Evolutionary conservation across 352 stramenopile genomes (phyloP).

Genomic region (Globisporangium lucens): DNA sequence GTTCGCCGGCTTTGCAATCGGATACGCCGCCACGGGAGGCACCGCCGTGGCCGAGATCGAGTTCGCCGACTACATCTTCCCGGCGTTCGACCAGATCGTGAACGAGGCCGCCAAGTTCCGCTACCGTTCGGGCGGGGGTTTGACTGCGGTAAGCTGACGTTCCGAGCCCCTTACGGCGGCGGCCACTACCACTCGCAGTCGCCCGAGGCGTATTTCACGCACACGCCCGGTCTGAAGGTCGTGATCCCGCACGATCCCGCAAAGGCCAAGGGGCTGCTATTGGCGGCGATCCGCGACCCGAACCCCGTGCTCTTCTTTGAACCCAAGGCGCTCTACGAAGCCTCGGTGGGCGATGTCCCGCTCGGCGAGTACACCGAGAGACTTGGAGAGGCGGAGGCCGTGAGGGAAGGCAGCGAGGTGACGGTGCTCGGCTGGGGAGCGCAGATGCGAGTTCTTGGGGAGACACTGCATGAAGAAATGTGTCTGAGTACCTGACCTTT

Average conservation of each 20-base stretch:
- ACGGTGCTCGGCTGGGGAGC: no score
- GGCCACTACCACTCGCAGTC: slow-evolving; percentile 95
- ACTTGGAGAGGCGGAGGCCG: no score
- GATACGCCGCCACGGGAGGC: slow-evolving; percentile 94
- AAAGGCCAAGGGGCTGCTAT: slow-evolving; percentile 95
- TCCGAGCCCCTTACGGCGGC: slow-evolving; percentile 94
- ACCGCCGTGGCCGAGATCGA: slow-evolving; percentile 98
- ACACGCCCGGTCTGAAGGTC: slow-evolving; percentile 97
- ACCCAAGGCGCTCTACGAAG: slow-evolving; percentile 97
- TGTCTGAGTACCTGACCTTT: slow-evolving; percentile 3
- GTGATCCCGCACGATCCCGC: slow-evolving; percentile 94
- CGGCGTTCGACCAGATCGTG: slow-evolving; percentile 95
- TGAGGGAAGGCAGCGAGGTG: no score
- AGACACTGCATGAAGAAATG: background rate
- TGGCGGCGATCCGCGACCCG: slow-evolving; percentile 94
- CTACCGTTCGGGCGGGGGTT: slow-evolving; percentile 98
- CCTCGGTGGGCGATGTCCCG: slow-evolving; percentile 90
- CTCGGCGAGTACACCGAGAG: no score
- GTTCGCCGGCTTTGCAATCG: slow-evolving; percentile 95
- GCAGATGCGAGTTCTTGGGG: background rate
- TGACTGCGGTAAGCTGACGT: slow-evolving; percentile 95
- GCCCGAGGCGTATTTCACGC: slow-evolving; percentile 96
- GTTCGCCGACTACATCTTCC: slow-evolving; percentile 98
- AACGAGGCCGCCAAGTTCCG: slow-evolving; percentile 98
- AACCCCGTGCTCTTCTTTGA: slow-evolving; percentile 98